These are phyloP conservation scores for Polymyxa betae DNA, from an alignment of 208 protist genomes.

Conservation along the genomic window DNA sequence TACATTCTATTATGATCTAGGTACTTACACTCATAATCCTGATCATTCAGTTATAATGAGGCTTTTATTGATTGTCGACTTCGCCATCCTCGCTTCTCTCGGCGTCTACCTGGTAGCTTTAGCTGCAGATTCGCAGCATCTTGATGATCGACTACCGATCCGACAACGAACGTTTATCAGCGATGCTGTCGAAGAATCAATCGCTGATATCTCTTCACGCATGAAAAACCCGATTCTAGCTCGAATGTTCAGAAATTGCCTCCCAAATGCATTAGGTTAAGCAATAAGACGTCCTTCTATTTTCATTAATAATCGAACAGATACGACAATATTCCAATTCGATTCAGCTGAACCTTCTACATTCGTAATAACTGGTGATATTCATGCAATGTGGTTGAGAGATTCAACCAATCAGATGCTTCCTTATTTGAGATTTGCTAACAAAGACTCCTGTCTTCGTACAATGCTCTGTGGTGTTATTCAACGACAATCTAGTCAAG, in stretches of 20 bases:
- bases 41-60: too few relatives aligned
- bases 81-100: too few relatives aligned
- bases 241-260: constrained; percentile 65
- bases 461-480: constrained; percentile 64
- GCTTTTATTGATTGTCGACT: too few relatives aligned
- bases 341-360: constrained; percentile 32
- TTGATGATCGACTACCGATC: constrained; percentile 55
- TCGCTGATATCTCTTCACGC: neutral
- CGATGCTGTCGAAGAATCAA: constrained; percentile 52
- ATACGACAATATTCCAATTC: neutral
- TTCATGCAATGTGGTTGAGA: constrained; percentile 70
- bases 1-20: too few relatives aligned
- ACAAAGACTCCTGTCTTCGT: constrained; percentile 37
- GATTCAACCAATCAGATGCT: constrained; percentile 69
- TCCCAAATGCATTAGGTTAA: constrained; percentile 70
- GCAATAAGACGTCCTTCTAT: neutral
- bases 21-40: too few relatives aligned
- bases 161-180: constrained; percentile 55
- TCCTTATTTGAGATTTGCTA: constrained; percentile 61
- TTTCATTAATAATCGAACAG: neutral
- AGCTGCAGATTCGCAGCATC: too few relatives aligned
- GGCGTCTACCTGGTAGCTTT: too few relatives aligned
- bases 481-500: constrained; percentile 57
- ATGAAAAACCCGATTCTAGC: constrained; percentile 63
- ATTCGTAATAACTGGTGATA: constrained; percentile 71